Evolutionary conservation across 345 rosid genomes (phyloP).

Genomic region (Eucalyptus cloeziana): DNA sequence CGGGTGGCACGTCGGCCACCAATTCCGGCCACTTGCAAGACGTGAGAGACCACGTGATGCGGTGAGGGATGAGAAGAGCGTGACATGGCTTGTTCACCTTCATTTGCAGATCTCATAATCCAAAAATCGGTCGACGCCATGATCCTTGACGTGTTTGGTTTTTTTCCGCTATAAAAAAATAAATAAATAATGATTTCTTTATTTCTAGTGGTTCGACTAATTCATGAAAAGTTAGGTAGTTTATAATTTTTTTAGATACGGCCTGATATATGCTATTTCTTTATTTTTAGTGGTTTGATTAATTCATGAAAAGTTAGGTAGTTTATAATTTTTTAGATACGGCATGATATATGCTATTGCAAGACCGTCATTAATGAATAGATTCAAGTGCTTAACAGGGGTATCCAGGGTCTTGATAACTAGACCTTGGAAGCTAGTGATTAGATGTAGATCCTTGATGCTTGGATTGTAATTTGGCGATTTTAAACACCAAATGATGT

Average conservation of each 20-base stretch:
- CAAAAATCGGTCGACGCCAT: too few species aligned
- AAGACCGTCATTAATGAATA: background rate
- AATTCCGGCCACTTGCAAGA: background rate
- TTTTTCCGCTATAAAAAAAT: too few species aligned
- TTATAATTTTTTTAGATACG: too few species aligned
- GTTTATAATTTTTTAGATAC: too few species aligned
- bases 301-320: too few species aligned
- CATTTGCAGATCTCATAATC: too few species aligned
- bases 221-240: background rate
- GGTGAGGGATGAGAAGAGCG: background rate
- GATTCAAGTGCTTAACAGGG: background rate
- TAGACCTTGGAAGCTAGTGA: background rate
- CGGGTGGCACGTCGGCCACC: background rate
- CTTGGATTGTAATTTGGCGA: background rate
- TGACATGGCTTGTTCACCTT: background rate
- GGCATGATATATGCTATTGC: background rate
- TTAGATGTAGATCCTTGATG: background rate
- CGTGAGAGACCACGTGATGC: background rate
- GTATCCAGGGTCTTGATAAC: rapidly evolving
- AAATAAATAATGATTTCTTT: too few species aligned
- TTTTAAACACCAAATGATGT: background rate
- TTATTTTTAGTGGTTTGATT: too few species aligned
- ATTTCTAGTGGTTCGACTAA: background rate
- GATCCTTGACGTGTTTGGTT: too few species aligned
- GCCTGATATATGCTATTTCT: too few species aligned